phyloP scores from a whole-genome alignment of 257 asterid species.

The Solanum megistacrolobum region DNA sequence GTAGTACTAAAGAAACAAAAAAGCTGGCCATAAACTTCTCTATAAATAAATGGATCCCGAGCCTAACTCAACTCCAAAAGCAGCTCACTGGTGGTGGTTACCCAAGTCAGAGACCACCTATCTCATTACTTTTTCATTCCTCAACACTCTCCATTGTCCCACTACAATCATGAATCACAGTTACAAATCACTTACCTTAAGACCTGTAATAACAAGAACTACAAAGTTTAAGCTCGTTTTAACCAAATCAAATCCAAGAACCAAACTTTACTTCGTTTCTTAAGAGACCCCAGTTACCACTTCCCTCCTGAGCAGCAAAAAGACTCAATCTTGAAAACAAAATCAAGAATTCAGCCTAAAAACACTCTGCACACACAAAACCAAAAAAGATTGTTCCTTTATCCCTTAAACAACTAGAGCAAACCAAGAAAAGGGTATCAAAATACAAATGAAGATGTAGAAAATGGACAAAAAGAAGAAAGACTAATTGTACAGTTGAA shows the following conservation, averaged over 20 bases:
- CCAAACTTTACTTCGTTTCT: conserved; percentile 12
- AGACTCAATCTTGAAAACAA: conserved; percentile 20
- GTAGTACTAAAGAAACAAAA: conserved; percentile 42
- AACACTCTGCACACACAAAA: background rate
- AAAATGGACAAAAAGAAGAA: conserved; percentile 14
- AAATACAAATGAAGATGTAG: conserved; percentile 1
- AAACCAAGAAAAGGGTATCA: conserved; percentile 7
- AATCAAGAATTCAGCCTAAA: background rate
- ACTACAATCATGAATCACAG: conserved; percentile 37
- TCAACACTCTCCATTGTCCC: conserved; percentile 31
- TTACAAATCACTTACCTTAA: conserved; percentile 7
- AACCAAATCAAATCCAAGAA: conserved; percentile 23
- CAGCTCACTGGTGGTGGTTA: background rate
- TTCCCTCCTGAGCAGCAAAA: background rate
- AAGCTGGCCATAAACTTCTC: conserved; percentile 27
- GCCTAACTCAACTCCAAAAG: background rate
- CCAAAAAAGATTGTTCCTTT: conserved; percentile 11
- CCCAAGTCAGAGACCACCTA: background rate
- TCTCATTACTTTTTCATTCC: background rate
- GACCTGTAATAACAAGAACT: conserved; percentile 4
- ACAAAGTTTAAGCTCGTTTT: conserved; percentile 13
- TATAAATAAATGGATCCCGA: background rate
- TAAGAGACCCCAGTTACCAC: background rate
- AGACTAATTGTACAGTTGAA: background rate
- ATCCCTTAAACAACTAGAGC: background rate